Conservation (phyloP, 2,329 filamentous ascomycete species). For the Teratosphaeria viscida region DNA sequence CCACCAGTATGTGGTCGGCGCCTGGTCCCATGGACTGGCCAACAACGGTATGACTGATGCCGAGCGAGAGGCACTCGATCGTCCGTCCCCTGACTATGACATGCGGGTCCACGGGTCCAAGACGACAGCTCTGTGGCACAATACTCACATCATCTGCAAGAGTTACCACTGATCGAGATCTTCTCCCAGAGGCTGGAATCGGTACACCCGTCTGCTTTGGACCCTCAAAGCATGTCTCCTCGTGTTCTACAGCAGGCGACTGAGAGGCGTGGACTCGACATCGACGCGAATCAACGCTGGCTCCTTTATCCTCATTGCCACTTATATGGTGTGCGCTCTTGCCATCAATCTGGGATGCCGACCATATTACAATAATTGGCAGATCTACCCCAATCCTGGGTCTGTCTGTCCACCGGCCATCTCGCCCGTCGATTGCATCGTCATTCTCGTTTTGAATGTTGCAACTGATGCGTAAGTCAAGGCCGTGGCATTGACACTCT, state of each 20-base stretch:
- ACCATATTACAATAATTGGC: not conserved
- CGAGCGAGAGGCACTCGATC: not conserved
- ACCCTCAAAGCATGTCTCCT: not conserved
- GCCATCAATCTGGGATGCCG: not conserved
- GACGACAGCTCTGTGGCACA: not conserved
- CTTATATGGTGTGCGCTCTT: not conserved
- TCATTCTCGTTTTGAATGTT: not conserved
- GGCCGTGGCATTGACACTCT: not conserved
- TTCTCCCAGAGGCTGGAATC: not conserved
- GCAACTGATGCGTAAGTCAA: not conserved
- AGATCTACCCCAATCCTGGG: not conserved
- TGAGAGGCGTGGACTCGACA: not conserved
- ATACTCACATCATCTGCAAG: not conserved
- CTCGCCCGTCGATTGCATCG: not conserved
- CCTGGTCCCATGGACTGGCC: not conserved
- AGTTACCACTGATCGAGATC: not conserved
- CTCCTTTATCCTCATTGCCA: not conserved
- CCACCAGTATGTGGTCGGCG: not conserved
- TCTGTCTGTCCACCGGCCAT: not conserved
- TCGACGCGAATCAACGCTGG: not conserved
- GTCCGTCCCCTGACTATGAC: not conserved
- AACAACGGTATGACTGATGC: not conserved
- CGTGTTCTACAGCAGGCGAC: not conserved
- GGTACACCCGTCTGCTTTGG: not conserved
- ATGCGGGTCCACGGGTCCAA: not conserved